These are phyloP conservation scores for Daedalea quercina DNA, from an alignment of 768 basidiomycete genomes.

Conservation along the genomic window DNA sequence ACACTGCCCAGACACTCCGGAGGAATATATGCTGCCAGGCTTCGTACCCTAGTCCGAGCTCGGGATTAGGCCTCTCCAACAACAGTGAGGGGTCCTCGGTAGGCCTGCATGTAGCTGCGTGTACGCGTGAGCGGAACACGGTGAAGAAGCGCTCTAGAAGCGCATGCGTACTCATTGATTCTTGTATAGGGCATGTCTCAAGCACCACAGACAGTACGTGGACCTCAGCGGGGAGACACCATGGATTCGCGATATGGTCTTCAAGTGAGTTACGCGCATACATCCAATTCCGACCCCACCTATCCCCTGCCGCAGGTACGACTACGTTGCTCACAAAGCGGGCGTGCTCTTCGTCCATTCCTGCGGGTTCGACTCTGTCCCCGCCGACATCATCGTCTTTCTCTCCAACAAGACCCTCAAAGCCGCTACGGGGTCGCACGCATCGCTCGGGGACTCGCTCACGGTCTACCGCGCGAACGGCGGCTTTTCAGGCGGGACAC, in stretches of 20 bases:
- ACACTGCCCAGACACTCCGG: too few relatives aligned
- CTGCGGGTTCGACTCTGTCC: conserved; percentile 74
- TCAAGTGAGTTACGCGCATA: conserved; percentile 47
- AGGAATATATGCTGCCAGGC: too few relatives aligned
- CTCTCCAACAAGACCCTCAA: conserved; percentile 68
- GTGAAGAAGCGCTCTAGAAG: neutral
- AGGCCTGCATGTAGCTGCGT: too few relatives aligned
- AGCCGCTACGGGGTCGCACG: conserved; percentile 27
- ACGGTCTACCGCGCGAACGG: conserved; percentile 43
- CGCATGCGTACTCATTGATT: neutral
- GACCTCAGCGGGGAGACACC: conserved; percentile 73
- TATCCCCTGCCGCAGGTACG: conserved; percentile 46
- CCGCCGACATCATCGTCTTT: conserved; percentile 65
- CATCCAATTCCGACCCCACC: too few relatives aligned
- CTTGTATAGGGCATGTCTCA: conserved; percentile 58
- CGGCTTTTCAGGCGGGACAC: conserved; percentile 60
- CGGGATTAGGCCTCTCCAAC: too few relatives aligned
- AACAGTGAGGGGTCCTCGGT: too few relatives aligned
- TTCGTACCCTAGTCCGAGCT: too few relatives aligned
- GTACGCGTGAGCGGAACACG: too few relatives aligned
- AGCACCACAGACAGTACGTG: conserved; percentile 73
- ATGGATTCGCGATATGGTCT: conserved; percentile 61
- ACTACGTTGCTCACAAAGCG: conserved; percentile 63
- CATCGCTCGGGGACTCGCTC: conserved; percentile 47
- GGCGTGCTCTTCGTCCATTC: conserved; percentile 73